These are phyloP conservation scores for Paramecium pentaurelia DNA, from an alignment of 73 alveolate genomes.

Conservation along the genomic window DNA sequence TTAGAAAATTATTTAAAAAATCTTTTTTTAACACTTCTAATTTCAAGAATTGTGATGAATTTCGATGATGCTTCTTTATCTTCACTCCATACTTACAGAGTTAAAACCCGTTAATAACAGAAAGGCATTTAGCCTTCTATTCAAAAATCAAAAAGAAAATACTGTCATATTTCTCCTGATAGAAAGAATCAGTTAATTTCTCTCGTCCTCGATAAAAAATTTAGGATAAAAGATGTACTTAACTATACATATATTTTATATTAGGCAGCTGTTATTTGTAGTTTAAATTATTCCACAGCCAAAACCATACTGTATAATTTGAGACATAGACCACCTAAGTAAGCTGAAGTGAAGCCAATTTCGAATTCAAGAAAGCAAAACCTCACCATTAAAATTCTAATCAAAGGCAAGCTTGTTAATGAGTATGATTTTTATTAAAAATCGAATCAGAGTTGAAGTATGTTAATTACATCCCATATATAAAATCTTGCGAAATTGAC, in stretches of 20 bases:
- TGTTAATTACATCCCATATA: not conserved
- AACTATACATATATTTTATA: not conserved
- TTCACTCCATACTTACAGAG: slow-evolving; percentile 5
- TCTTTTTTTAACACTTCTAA: not conserved
- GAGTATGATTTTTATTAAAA: not conserved
- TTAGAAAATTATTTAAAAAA: not conserved
- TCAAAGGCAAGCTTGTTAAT: not conserved
- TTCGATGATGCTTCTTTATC: not conserved
- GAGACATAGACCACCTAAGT: not conserved
- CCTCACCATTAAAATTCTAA: not conserved
- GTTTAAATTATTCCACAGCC: slow-evolving; percentile 41
- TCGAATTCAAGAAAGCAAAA: not conserved
- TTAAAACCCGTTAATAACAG: not conserved
- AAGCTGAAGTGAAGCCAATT: not conserved
- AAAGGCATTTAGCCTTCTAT: not conserved
- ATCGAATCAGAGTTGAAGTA: not conserved
- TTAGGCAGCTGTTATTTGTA: slow-evolving; percentile 27
- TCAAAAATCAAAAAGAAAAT: slow-evolving; percentile 28
- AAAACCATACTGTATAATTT: slow-evolving; percentile 22
- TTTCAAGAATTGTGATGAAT: not conserved
- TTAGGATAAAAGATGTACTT: slow-evolving; percentile 30
- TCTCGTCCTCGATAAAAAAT: not conserved
- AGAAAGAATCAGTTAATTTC: not conserved
- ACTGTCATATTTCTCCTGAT: slow-evolving; percentile 22
- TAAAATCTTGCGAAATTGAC: not conserved